A percentile compares a stretch with the other conserved stretches of the same genome.
Evolutionary conservation across 1,284 basidiomycete genomes (phyloP).

Genomic region (Cryptococcus neoformans): DNA sequence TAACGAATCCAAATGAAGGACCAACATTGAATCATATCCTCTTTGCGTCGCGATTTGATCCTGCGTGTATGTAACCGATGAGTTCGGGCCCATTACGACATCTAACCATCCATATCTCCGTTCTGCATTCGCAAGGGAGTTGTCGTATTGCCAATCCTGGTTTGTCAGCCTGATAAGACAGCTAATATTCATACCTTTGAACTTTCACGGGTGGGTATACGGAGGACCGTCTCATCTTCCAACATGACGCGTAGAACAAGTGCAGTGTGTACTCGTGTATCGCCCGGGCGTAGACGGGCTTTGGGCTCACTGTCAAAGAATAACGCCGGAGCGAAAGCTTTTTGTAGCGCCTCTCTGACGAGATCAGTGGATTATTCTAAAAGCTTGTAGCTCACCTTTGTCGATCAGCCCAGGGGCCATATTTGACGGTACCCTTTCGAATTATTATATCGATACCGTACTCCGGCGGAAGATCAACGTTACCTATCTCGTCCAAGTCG

Average conservation of each 20-base stretch:
- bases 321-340: conserved; percentile 72
- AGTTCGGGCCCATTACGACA: conserved; percentile 69
- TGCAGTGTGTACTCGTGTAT: conserved; percentile 73
- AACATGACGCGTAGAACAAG: conserved; percentile 77
- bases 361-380: neutral
- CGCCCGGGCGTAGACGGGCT: conserved; percentile 63
- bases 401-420: conserved; percentile 92
- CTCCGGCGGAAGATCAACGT: conserved; percentile 81
- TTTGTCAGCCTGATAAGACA: neutral
- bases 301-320: conserved; percentile 65
- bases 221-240: conserved; percentile 67
- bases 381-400: conserved; percentile 59
- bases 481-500: conserved; percentile 66
- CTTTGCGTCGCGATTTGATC: conserved; percentile 68
- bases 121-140: conserved; percentile 47
- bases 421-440: conserved; percentile 67
- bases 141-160: conserved; percentile 36
- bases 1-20: conserved; percentile 78
- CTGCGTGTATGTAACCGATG: conserved; percentile 75
- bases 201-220: conserved; percentile 80
- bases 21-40: conserved; percentile 74
- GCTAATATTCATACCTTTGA: conserved; percentile 33
- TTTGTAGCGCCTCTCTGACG: conserved; percentile 64
- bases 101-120: conserved; percentile 65
- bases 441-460: conserved; percentile 86